Evolutionary conservation across 2,329 filamentous ascomycete species (phyloP).

Genomic region (Penicillium sp.): DNA sequence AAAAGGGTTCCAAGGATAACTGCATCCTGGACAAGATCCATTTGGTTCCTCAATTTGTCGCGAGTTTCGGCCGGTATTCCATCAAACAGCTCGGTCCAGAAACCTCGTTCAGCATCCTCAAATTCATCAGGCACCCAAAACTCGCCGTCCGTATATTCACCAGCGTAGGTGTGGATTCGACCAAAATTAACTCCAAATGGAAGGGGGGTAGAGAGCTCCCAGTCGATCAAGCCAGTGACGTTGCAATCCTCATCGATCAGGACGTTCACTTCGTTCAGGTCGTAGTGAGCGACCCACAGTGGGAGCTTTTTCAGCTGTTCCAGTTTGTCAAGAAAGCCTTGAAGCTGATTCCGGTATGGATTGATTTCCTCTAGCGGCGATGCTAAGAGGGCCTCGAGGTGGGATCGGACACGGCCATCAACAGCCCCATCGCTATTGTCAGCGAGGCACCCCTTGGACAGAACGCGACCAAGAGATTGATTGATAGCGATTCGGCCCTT

Average conservation of each 20-base stretch:
- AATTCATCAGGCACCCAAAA: constrained; percentile 9
- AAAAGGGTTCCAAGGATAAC: constrained; percentile 26
- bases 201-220: constrained; percentile 13
- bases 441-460: constrained; percentile 24
- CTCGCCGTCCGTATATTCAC: constrained; percentile 5
- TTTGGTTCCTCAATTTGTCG: constrained; percentile 32
- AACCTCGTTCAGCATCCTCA: constrained; percentile 6
- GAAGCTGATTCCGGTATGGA: constrained; percentile 15
- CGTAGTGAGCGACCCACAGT: constrained; percentile 21
- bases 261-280: constrained; percentile 26
- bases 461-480: constrained; percentile 20
- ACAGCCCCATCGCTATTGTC: constrained; percentile 18
- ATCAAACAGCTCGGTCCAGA: constrained; percentile 6
- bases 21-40: constrained; percentile 32
- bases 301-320: constrained; percentile 14
- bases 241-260: constrained; percentile 19
- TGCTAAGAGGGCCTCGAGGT: constrained; percentile 22
- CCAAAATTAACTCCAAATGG: constrained; percentile 27
- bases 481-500: constrained; percentile 21
- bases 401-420: constrained; percentile 15
- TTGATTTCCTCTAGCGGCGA: constrained; percentile 19
- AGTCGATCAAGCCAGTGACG: constrained; percentile 21
- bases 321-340: constrained; percentile 11
- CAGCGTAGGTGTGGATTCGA: constrained; percentile 13
- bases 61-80: constrained; percentile 4